Base-by-base conservation (phyloP, 208 protist genomes). In the Acanthamoeba healyi region DNA sequence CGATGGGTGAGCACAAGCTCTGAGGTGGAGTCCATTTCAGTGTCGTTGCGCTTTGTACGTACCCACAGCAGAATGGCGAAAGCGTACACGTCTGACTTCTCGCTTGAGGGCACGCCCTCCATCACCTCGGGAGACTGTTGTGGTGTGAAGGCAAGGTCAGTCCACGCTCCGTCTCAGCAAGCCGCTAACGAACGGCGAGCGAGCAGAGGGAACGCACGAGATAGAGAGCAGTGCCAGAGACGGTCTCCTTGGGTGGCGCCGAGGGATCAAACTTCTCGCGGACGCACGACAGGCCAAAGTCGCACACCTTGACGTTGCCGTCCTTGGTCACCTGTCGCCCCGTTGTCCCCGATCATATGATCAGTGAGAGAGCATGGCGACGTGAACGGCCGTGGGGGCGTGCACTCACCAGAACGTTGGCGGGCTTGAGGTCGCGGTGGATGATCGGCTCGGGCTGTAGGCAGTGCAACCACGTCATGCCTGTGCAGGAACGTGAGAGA, bases 381-480 rank as follows among this genome's bases (percentile, higher is more conserved):
- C 15, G 10, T 19, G 6, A 6, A 54, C 15, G 49, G 15, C 49
- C 49, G 49, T 54, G 6, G 49, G 10, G 49, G 49, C 49, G 49
- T 6, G 15, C 10, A 6, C 49, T 6, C 12, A 82, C 82, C 29
- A 90, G 15, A 9, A 90, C 36, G 70, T 94, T 94, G 46, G 91
- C 54, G 15, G 49, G 63, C 72, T 94, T 94, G 12, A 67, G 58
- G 49, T 93, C 87, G 4, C 87, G 36, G 34, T 93, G 87, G 29
- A 93, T 93, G 87, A 93, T 93, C n/a, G 87, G 87, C 36, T 89
- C 46, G 0, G 87, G 87, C 63, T 93, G 12, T 3, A 79, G 32
- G 63, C 63, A 93, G 63, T 93, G 87, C 38, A 93, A 42, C 61
- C 63, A 93, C 36, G 90, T 79, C 87, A 93, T 81, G 40, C 87